These are phyloP conservation scores for Clitopilus hobsonii DNA, from an alignment of 768 basidiomycete genomes.

Conservation along the genomic window DNA sequence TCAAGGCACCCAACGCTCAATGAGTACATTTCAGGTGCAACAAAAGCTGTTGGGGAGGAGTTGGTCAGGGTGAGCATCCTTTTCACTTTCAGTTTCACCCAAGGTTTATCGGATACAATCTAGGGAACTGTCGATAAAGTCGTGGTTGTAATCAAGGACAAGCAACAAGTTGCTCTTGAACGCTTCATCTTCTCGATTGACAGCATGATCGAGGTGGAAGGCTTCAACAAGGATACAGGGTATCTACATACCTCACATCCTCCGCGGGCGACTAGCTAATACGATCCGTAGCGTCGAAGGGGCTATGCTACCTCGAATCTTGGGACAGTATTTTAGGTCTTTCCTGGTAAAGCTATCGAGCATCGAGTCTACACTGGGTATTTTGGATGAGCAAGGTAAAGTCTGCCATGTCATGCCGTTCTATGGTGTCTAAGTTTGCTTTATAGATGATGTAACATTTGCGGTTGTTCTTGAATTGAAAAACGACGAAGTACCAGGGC, in stretches of 20 bases:
- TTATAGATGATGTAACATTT: constrained; percentile 68
- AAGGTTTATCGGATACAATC: constrained; percentile 3
- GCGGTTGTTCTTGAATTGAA: constrained; percentile 78
- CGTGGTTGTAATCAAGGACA: constrained; percentile 80
- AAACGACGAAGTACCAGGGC: constrained; percentile 58
- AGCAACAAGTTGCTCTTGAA: constrained; percentile 77
- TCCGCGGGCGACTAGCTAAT: neutral
- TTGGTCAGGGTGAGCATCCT: constrained; percentile 49
- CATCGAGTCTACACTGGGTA: constrained; percentile 68
- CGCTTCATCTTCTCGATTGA: constrained; percentile 87
- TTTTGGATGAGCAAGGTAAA: constrained; percentile 51
- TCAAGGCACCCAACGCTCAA: constrained; percentile 88
- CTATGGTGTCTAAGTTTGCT: neutral
- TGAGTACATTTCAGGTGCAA: constrained; percentile 84
- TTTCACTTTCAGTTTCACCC: neutral
- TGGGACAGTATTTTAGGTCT: constrained; percentile 76
- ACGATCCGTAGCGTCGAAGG: constrained; percentile 53
- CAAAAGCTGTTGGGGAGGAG: constrained; percentile 80
- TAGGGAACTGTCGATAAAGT: constrained; percentile 81
- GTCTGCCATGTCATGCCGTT: neutral
- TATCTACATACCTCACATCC: constrained; percentile 19
- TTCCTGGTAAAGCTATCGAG: constrained; percentile 78
- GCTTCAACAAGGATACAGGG: constrained; percentile 69
- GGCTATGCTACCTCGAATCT: constrained; percentile 58
- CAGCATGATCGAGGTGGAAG: constrained; percentile 70